These are phyloP conservation scores for Rossbeevera mucosa DNA, from an alignment of 768 basidiomycete genomes.

Conservation along the genomic window DNA sequence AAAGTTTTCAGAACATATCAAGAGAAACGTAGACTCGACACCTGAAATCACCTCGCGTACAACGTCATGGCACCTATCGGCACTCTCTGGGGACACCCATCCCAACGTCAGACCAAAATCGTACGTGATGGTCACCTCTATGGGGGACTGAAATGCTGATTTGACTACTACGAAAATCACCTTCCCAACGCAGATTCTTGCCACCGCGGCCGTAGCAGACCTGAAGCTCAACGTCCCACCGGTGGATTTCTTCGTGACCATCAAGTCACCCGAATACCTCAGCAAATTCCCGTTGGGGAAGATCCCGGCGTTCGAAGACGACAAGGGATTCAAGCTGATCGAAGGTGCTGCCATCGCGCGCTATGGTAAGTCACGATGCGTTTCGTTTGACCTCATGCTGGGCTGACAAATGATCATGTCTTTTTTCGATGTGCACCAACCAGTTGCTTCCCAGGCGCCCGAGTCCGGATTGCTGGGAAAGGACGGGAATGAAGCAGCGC, in stretches of 20 bases:
- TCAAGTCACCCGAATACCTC: slow-evolving; percentile 25
- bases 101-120: slow-evolving; percentile 27
- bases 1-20: not conserved
- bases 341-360: slow-evolving; percentile 30
- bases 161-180: not conserved
- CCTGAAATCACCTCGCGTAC: not conserved
- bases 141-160: not conserved
- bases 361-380: slow-evolving; percentile 13
- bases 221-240: slow-evolving; percentile 23
- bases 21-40: not conserved
- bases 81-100: slow-evolving; percentile 21
- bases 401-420: not conserved
- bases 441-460: slow-evolving; percentile 26
- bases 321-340: slow-evolving; percentile 20
- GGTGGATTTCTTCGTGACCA: slow-evolving; percentile 24
- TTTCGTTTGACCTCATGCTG: not conserved
- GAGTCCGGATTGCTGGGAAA: slow-evolving; percentile 26
- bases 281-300: slow-evolving; percentile 29
- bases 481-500: slow-evolving; percentile 18
- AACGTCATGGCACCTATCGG: slow-evolving; percentile 27
- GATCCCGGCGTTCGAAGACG: slow-evolving; percentile 25
- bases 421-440: not conserved
- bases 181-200: slow-evolving; percentile 15
- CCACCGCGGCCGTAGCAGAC: slow-evolving; percentile 20
- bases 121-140: slow-evolving; percentile 14